Conservation (phyloP, 164 flowering plant species). For the Cinnamomum chago region DNA sequence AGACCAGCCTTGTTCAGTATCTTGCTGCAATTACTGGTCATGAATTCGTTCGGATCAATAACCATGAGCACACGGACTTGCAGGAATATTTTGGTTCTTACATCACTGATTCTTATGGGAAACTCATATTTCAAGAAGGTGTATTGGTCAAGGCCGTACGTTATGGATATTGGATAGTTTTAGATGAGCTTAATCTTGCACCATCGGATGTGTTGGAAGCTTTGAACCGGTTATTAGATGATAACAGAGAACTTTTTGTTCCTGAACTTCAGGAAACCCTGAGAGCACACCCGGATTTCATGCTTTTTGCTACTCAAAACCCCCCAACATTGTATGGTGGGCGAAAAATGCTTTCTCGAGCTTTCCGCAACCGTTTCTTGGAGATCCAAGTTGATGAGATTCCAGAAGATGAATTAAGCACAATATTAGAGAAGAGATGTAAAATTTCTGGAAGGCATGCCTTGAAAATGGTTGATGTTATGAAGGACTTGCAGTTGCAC, state of each 20-base stretch:
- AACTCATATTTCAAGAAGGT: constrained; percentile 90
- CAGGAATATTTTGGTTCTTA: constrained; percentile 95
- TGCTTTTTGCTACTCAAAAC: constrained; percentile 99
- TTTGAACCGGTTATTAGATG: constrained; percentile 84
- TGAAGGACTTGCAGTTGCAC: constrained; percentile 89
- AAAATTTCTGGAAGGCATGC: constrained; percentile 64
- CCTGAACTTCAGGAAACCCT: constrained; percentile 78
- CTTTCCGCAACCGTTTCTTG: constrained; percentile 94
- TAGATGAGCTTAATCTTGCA: constrained; percentile 96
- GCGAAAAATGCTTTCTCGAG: constrained; percentile 94
- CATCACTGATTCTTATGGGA: constrained; percentile 70
- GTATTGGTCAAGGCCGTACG: constrained; percentile 86
- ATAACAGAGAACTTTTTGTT: constrained; percentile 88
- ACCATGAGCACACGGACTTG: constrained; percentile 95
- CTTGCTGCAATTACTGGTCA: constrained; percentile 83
- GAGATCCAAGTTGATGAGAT: constrained; percentile 96
- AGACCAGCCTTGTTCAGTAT: constrained; percentile 91
- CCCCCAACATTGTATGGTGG: constrained; percentile 94
- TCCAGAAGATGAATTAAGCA: constrained; percentile 70
- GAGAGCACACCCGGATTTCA: constrained; percentile 79
- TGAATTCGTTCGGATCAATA: constrained; percentile 90
- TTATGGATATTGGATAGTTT: constrained; percentile 86
- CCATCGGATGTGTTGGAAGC: constrained; percentile 98
- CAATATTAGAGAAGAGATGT: constrained; percentile 61
- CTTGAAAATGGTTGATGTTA: constrained; percentile 76